phyloP scores from a whole-genome alignment of 2,329 filamentous ascomycete genomes.

The Parastagonospora nodorum region DNA sequence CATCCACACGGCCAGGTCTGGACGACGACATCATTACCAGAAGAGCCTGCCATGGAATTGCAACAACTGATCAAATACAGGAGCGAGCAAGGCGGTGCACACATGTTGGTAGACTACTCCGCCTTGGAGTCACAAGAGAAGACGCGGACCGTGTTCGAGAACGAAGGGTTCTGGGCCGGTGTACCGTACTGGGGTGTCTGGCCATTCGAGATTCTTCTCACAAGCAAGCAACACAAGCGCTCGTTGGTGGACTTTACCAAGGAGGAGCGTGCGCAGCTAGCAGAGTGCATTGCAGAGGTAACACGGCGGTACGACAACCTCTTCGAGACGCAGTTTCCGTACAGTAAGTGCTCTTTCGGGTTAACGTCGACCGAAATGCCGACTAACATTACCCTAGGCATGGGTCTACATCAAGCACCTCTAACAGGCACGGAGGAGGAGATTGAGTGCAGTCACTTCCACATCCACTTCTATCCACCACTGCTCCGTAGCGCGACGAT shows the following conservation, averaged over 20 bases:
- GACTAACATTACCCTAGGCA: slow-evolving; percentile 58
- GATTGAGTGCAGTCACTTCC: slow-evolving; percentile 85
- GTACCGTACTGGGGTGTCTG: slow-evolving; percentile 98
- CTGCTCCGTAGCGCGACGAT: slow-evolving; percentile 90
- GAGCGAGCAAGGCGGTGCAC: slow-evolving; percentile 69
- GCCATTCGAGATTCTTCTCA: slow-evolving; percentile 94
- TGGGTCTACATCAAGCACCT: slow-evolving; percentile 94
- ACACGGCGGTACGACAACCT: slow-evolving; percentile 94
- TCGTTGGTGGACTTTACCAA: slow-evolving; percentile 80
- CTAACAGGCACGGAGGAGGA: slow-evolving; percentile 81
- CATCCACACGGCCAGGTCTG: slow-evolving; percentile 97
- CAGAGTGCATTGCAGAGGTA: slow-evolving; percentile 84
- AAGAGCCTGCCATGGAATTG: slow-evolving; percentile 84
- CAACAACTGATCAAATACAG: slow-evolving; percentile 79
- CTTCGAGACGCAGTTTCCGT: slow-evolving; percentile 95
- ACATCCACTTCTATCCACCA: slow-evolving; percentile 97
- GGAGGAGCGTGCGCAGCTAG: slow-evolving; percentile 73
- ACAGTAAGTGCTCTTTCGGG: slow-evolving; percentile 64
- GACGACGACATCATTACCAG: slow-evolving; percentile 88
- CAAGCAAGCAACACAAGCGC: slow-evolving; percentile 82
- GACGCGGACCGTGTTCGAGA: slow-evolving; percentile 88
- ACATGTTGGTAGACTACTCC: slow-evolving; percentile 86
- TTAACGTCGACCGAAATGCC: background rate
- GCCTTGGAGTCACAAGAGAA: slow-evolving; percentile 78
- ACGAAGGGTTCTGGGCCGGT: slow-evolving; percentile 80